phyloP scores from a whole-genome alignment of 2,329 filamentous ascomycete genomes.

The Colletotrichum theobromicola region DNA sequence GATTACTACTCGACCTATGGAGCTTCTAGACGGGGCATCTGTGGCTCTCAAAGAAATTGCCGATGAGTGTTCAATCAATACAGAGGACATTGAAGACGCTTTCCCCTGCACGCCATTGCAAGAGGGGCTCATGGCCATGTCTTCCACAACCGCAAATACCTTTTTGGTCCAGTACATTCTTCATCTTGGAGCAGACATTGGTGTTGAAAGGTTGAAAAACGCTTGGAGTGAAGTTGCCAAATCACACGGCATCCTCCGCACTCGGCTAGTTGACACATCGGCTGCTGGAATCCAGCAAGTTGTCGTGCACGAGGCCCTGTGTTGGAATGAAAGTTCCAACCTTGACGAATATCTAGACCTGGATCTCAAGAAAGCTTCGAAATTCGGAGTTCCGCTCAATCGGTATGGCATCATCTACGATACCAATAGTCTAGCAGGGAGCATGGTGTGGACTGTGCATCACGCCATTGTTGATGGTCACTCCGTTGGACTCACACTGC shows the following conservation, averaged over 20 bases:
- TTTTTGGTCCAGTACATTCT: constrained; percentile 10
- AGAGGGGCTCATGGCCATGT: constrained; percentile 13
- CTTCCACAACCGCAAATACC: background rate
- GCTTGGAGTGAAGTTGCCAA: constrained; percentile 16
- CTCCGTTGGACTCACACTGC: constrained; percentile 3
- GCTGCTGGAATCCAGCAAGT: constrained; percentile 56
- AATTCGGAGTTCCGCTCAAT: constrained; percentile 19
- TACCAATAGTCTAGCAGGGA: background rate
- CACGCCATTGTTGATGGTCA: constrained; percentile 13
- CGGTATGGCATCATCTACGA: constrained; percentile 23
- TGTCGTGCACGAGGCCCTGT: background rate
- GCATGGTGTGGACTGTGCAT: constrained; percentile 25
- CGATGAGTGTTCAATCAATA: background rate
- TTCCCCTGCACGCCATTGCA: constrained; percentile 12
- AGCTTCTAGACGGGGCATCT: background rate
- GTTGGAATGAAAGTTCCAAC: constrained; percentile 9
- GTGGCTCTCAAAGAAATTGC: background rate
- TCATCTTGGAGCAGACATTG: background rate
- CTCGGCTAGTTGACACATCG: constrained; percentile 21
- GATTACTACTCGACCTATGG: background rate
- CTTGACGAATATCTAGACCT: background rate
- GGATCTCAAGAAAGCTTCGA: background rate
- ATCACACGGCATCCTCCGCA: constrained; percentile 23
- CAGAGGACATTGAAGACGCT: constrained; percentile 1
- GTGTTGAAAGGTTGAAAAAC: background rate